Evolutionary conservation across 2,329 filamentous ascomycete species (phyloP).

Genomic region (Curvularia hawaiiensis): DNA sequence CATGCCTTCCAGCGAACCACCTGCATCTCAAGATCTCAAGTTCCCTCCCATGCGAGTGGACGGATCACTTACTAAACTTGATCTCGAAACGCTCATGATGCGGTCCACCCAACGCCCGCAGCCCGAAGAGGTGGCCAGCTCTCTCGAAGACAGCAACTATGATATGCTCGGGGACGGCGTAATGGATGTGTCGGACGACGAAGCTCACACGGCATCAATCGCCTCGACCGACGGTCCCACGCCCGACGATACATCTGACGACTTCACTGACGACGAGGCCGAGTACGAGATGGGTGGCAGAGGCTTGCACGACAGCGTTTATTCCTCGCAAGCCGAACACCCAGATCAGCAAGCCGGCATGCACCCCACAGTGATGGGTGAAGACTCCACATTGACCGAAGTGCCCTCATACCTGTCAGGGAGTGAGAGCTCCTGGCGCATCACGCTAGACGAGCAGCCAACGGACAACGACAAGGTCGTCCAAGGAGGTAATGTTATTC

Average conservation of each 20-base stretch:
- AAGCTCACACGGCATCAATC: slow-evolving; percentile 45
- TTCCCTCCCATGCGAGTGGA: slow-evolving; percentile 41
- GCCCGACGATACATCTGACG: slow-evolving; percentile 40
- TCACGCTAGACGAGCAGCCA: slow-evolving; percentile 35
- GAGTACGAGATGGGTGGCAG: slow-evolving; percentile 33
- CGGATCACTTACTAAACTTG: slow-evolving; percentile 37
- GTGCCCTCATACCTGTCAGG: slow-evolving; percentile 30
- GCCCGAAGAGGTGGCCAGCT: slow-evolving; percentile 34
- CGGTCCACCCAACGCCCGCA: slow-evolving; percentile 34
- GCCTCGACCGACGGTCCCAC: slow-evolving; percentile 42
- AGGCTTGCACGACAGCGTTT: slow-evolving; percentile 24
- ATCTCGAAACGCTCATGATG: slow-evolving; percentile 45
- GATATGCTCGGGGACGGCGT: slow-evolving; percentile 40
- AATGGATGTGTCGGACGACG: slow-evolving; percentile 44
- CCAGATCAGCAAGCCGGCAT: slow-evolving; percentile 24
- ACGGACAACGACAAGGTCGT: slow-evolving; percentile 16
- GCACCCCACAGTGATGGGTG: slow-evolving; percentile 22
- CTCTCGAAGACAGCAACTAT: slow-evolving; percentile 47
- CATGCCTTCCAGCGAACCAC: slow-evolving; percentile 37
- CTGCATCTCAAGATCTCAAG: slow-evolving; percentile 35
- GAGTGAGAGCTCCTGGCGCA: slow-evolving; percentile 26
- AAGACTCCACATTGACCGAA: slow-evolving; percentile 41
- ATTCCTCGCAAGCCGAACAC: slow-evolving; percentile 27
- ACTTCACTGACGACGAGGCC: slow-evolving; percentile 40
- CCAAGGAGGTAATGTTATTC: slow-evolving; percentile 29